Base-by-base conservation (phyloP, 139 green algal genomes). In the Tetradesmus lagerheimii region DNA sequence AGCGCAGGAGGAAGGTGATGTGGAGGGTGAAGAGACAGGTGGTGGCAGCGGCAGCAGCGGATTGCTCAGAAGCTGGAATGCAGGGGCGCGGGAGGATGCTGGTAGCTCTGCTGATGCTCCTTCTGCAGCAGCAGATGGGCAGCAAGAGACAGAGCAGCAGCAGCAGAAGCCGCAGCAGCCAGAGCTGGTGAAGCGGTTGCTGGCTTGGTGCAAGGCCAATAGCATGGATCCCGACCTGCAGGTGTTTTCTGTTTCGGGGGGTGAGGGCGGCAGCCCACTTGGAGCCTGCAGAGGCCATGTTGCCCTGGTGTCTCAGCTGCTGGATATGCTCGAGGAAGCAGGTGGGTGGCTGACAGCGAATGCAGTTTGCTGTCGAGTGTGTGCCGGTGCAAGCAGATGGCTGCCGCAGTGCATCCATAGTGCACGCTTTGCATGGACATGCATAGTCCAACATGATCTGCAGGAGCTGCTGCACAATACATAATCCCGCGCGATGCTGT, bases 211-310 rank as follows among this genome's bases (percentile, higher is more conserved):
- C 45, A 34, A 20, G 25, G 41, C 1, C 1, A n/a, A 80, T 14
- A 64, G 83, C 3, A n/a, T 62, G 34, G 27, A 88, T 23, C 27
- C 83, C 16, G 83, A 88, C n/a, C 27, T 64, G 38, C 83, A 88
- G 83, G 12, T 88, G 62, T 80, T 88, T 25, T 64, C 12, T n/a
- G 12, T 88, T 1, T 39, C 43, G 1, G 31, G 38, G n/a, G 23
- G 34, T 66, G 83, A 50, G 16, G 64, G 83, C 20, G 83, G 83
- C 34, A 53, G 75, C n/a, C 83, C 34, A 18, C 0, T 80, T 0
- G 64, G 29, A 20, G 38, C 27, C 25, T 18, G 23, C 6, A n/a
- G 37, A 2, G 83, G 83, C 31, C 3, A 37, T 15, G n/a, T 64
- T 25, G 16, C 43, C 1, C 23, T 88, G n/a, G 38, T 88, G 37